Base-by-base conservation (phyloP, 228 moss, liverwort and hornwort species). In the Sphagnum fallax region DNA sequence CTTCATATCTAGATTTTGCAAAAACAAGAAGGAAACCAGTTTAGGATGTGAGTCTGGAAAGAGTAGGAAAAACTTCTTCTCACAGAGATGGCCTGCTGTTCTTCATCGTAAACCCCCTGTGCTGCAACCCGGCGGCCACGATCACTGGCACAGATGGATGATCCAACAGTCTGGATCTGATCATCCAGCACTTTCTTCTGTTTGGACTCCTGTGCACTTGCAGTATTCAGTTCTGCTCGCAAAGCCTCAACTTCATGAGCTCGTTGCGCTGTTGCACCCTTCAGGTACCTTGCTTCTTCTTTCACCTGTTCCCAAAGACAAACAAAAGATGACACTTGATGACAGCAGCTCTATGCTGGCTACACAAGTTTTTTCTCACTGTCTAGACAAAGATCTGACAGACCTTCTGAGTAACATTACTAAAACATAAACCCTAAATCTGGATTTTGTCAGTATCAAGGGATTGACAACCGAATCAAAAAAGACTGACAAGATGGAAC, bases 71-170 rank as follows among this genome's bases (percentile, higher is more conserved):
- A 32, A 32, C 32, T 32, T 32, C 32, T 32, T 32, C 74, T 74
- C 53, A 81, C 81, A 18, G 81, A 81, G 11, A 81, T 67, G 6
- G 81, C 70, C 71, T 81, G 81, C 69, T 77, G 81, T 61, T 77
- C 77, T 74, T 81, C 81, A 69, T 77, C 77, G 57, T 81, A 81
- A n/a, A 73, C 57, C 59, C 77, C 67, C 59, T 81, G 81, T 47
- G 73, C 73, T 48, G 81, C 61, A 53, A 51, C 64, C 63, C 77
- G 77, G 5, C 81, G 76, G 49, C 73, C 71, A 52, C 76, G 51
- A 65, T 81, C 81, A 62, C 64, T 65, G 10, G 67, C 55, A 71
- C 81, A 81, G 12, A 81, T 74, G 49, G 53, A 51, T 48, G 63
- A 61, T 18, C 71, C 52, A 18, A 58, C 67, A 63, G 57, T 76